Evolutionary conservation across 2,329 filamentous ascomycete species (phyloP), one percentile per base, ranked within the genome.

Genomic region (Arthroderma sp.): DNA sequence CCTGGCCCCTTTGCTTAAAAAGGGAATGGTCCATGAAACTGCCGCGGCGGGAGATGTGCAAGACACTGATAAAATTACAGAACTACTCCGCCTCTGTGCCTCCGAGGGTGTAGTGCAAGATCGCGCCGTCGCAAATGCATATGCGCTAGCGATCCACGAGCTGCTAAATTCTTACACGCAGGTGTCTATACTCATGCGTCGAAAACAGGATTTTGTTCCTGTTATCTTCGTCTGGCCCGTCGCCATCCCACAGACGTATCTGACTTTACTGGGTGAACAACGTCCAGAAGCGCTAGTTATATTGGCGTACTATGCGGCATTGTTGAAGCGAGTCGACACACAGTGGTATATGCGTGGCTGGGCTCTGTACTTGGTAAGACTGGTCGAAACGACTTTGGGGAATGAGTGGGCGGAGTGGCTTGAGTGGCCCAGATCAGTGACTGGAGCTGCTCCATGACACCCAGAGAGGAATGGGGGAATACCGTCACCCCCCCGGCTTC

Each of bases 191-290:
- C 47, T 56, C 3, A 50, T 40, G 34, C 48, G 51, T 7, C 49
- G 54, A 5, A 49, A 51, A 31, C 50, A 58, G 30, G 52, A 52
- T n/a, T 54, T 53, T 37, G 51, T 59, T 10, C 52, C 57, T 11
- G 50, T 54, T 5, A 52, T 53, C n/a, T 58, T 57, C 34, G 55
- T 58, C 7, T 59, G 57, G 57, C 55, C 56, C 2, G 51, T 56
- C 38, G 52, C 53, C 30, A 51, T 59, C 6, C 51, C 55, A 31
- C 55, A 57, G 28, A 47, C 47, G 28, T 59, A 55, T 42, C 49
- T 58, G 28, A 53, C 53, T 28, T 47, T 58, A n/a, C 41, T 59
- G 32, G 46, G 53, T 33, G 56, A 59, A 42, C 52, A 53, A 37
- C 49, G 54, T 43, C 55, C 57, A 1, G 55, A 57, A 42, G 57